These are phyloP conservation scores for Psidium guajava DNA, from an alignment of 345 rosid species.

Conservation along the genomic window DNA sequence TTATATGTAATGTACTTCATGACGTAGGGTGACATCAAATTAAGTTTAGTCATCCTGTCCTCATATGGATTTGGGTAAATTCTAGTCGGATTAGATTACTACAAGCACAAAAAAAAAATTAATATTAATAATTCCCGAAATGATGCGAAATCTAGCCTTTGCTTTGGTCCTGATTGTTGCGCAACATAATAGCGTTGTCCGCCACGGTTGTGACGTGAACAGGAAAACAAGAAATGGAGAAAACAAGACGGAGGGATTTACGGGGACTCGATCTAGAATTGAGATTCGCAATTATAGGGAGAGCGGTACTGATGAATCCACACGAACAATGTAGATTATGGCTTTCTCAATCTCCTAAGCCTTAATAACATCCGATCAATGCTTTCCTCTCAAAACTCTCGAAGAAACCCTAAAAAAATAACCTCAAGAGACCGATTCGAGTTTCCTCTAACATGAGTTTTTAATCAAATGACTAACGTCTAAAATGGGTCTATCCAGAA, in stretches of 20 bases:
- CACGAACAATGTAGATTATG: not conserved
- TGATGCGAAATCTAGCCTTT: not conserved
- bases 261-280: not conserved
- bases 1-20: not conserved
- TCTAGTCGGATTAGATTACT: not conserved
- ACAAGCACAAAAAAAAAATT: not conserved
- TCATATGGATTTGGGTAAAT: not conserved
- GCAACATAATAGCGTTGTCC: not conserved
- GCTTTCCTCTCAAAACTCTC: not conserved
- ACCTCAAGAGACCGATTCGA: not conserved
- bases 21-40: not conserved
- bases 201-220: not conserved
- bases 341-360: not conserved
- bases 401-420: not conserved
- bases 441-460: not conserved
- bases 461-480: not conserved
- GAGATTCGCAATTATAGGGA: fast-evolving
- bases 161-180: not conserved
- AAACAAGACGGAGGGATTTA: not conserved
- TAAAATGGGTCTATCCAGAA: not conserved
- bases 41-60: not conserved
- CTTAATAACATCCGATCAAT: not conserved
- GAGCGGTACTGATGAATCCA: not conserved
- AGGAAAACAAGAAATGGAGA: not conserved
- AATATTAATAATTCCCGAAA: no score